Base-by-base conservation (phyloP, 179 eudicot species). In the Heliamphora pulchella region DNA sequence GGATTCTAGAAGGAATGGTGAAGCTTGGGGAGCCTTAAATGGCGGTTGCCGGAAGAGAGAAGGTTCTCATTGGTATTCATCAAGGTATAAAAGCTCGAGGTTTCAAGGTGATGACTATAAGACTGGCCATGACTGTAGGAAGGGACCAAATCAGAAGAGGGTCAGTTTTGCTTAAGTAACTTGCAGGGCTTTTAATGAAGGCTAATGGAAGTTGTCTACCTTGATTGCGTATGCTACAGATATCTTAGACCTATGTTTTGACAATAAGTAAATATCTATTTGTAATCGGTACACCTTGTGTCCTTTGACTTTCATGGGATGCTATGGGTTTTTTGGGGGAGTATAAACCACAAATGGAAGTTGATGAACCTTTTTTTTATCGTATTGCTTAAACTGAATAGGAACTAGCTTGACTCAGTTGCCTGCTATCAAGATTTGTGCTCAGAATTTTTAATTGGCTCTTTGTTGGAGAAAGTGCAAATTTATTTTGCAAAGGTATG, bases 41-140 rank as follows among this genome's bases (percentile, higher is more conserved):
- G 77, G 87, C 22, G 83, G 88, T 79, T 86, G 82, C 80, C 81
- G 87, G 61, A 93, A 93, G 86, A 88, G 95, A 80, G 95, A 89
- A 84, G 89, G 91, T 80, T 83, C 91, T 71, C 79, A 81, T 83
- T 86, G 86, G 43, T 80, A 89, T 81, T 69, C 77, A 15, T 79
- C 85, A 53, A 90, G 82, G 85, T 78, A 82, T 65, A 89, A 88
- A 85, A 91, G 88, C 76, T 85, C 89, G 4, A 87, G 89, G 84
- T 84, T 89, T 82, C 87, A 89, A 47, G 88, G 84, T 66, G 80
- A 63, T 77, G 84, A 81, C 14, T 77, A 10, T 65, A 58, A 48
- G 11, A 57, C 72, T n/a, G 46, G 41, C 20, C 54, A 44, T 72
- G 57, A 50, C 31, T 81, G 65, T 73, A 66, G 73, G 79, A 58